Evolutionary conservation across 306 rosid species (phyloP).

Genomic region (Myrica gale): DNA sequence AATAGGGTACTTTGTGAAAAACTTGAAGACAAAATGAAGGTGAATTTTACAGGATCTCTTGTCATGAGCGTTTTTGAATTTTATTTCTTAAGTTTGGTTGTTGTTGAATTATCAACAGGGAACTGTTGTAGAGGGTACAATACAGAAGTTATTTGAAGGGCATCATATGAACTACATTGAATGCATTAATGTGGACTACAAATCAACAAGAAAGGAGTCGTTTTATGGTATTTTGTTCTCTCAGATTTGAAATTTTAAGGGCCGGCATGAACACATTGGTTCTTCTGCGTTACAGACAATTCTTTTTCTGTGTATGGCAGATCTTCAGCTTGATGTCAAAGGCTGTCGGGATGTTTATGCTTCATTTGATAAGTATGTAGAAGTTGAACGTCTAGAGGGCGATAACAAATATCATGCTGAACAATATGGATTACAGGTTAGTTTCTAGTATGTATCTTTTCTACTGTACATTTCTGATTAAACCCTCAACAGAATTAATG

Average conservation of each 20-base stretch:
- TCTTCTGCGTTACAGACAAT: slow-evolving; percentile 29
- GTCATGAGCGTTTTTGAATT: background rate
- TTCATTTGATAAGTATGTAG: slow-evolving; percentile 97
- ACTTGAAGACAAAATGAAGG: slow-evolving; percentile 96
- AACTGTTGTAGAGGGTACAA: slow-evolving; percentile 99
- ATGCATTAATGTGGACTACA: slow-evolving; percentile 98
- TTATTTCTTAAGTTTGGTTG: slow-evolving; percentile 7
- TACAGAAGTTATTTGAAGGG: slow-evolving; percentile 96
- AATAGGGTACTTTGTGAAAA: slow-evolving; percentile 84
- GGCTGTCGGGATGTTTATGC: slow-evolving; percentile 97
- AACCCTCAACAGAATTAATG: background rate
- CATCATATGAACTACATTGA: slow-evolving; percentile 99
- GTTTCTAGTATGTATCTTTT: slow-evolving; percentile 22
- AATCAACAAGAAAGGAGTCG: slow-evolving; percentile 97
- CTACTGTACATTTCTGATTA: background rate
- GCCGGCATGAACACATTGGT: background rate
- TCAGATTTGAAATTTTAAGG: background rate
- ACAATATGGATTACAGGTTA: slow-evolving; percentile 93
- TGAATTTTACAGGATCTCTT: slow-evolving; percentile 26
- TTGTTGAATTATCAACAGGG: slow-evolving; percentile 50
- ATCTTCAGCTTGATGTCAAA: slow-evolving; percentile 99
- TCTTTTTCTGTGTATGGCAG: slow-evolving; percentile 42
- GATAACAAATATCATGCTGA: slow-evolving; percentile 98
- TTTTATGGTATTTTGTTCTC: slow-evolving; percentile 70
- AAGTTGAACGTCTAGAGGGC: slow-evolving; percentile 97